Conservation (phyloP, 2,329 filamentous ascomycete genomes). For the Talaromyces sp. region DNA sequence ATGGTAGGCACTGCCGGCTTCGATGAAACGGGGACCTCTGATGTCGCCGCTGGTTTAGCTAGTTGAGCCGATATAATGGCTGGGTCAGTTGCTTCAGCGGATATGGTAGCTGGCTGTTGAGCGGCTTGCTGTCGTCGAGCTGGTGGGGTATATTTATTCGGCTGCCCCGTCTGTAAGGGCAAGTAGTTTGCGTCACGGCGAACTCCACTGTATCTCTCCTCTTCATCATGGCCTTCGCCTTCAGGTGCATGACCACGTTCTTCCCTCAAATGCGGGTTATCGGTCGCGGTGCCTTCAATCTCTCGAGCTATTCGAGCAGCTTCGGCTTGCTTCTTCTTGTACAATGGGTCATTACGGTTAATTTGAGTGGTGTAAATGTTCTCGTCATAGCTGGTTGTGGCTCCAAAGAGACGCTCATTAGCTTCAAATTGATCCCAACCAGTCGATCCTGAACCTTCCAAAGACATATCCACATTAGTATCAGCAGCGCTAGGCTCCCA, state of each 20-base stretch:
- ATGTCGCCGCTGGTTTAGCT: slow-evolving; percentile 12
- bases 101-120: slow-evolving; percentile 61
- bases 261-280: slow-evolving; percentile 82
- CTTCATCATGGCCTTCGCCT: slow-evolving; percentile 73
- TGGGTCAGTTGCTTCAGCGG: slow-evolving; percentile 76
- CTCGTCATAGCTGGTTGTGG: slow-evolving; percentile 89
- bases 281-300: slow-evolving; percentile 72
- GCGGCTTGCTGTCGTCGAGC: slow-evolving; percentile 76
- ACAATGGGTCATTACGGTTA: slow-evolving; percentile 77
- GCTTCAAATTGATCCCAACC: slow-evolving; percentile 92
- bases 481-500: slow-evolving; percentile 72
- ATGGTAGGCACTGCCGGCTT: slow-evolving; percentile 24
- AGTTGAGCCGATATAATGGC: slow-evolving; percentile 89
- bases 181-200: slow-evolving; percentile 63
- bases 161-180: slow-evolving; percentile 58
- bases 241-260: slow-evolving; percentile 71
- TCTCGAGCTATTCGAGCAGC: slow-evolving; percentile 84
- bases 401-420: slow-evolving; percentile 82
- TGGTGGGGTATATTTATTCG: slow-evolving; percentile 84
- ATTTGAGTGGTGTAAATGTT: slow-evolving; percentile 91
- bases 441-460: slow-evolving; percentile 59
- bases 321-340: slow-evolving; percentile 70
- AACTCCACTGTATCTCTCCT: slow-evolving; percentile 96
- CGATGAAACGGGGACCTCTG: slow-evolving; percentile 27
- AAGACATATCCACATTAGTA: slow-evolving; percentile 61